Percentiles rank a stretch among this genome's conserved stretches.
These are phyloP conservation scores for Botrytis medusae DNA, from an alignment of 2,329 filamentous ascomycete species.

Conservation along the genomic window DNA sequence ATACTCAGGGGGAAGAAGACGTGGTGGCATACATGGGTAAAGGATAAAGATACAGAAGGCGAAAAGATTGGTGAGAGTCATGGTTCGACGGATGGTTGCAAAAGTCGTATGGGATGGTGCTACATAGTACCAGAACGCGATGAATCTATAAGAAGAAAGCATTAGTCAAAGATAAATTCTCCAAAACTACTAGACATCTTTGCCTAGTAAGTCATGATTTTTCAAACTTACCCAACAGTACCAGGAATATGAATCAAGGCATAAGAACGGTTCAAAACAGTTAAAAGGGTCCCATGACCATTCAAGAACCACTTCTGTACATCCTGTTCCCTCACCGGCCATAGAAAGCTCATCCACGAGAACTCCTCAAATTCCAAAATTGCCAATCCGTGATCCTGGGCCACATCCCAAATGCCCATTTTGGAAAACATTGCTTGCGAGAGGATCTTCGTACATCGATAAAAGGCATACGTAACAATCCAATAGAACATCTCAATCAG, in stretches of 20 bases:
- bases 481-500: constrained; percentile 68
- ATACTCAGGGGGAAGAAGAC: constrained; percentile 50
- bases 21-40: constrained; percentile 54
- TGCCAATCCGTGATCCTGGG: constrained; percentile 54
- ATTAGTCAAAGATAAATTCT: background rate
- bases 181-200: background rate
- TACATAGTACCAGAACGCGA: constrained; percentile 63
- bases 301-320: constrained; percentile 59
- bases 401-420: constrained; percentile 52
- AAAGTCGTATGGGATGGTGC: constrained; percentile 51
- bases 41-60: constrained; percentile 53
- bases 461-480: constrained; percentile 50
- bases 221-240: constrained; percentile 51
- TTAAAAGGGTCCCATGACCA: constrained; percentile 52
- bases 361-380: constrained; percentile 57
- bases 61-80: constrained; percentile 54
- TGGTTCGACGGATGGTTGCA: constrained; percentile 48
- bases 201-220: background rate
- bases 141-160: constrained; percentile 48
- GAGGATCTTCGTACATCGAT: constrained; percentile 35
- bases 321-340: constrained; percentile 51
- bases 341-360: constrained; percentile 50
- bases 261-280: constrained; percentile 57
- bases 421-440: constrained; percentile 41
- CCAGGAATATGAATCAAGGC: constrained; percentile 61